phyloP scores from a whole-genome alignment of 2,329 filamentous ascomycete species.

The Colletotrichum euphorbiae region DNA sequence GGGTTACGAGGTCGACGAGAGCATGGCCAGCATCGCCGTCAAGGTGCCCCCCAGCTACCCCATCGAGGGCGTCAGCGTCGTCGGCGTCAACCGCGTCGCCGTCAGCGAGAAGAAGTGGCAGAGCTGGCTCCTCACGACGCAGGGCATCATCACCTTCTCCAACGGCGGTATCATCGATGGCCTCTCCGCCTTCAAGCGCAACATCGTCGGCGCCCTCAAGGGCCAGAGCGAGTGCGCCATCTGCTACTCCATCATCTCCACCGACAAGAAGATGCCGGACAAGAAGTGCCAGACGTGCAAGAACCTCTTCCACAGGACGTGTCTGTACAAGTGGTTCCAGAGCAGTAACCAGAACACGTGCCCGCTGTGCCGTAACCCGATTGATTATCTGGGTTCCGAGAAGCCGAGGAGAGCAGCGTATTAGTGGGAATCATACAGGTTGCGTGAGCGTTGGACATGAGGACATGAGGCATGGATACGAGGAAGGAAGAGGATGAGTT shows the following conservation, averaged over 20 bases:
- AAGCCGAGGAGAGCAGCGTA: constrained; percentile 42
- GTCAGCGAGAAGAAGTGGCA: constrained; percentile 94
- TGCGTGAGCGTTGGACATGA: neutral
- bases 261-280: constrained; percentile 89
- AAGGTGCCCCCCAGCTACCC: constrained; percentile 85
- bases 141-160: constrained; percentile 93
- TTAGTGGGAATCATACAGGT: neutral
- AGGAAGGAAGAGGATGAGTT: no score
- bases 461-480: no score
- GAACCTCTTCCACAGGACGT: constrained; percentile 90
- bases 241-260: constrained; percentile 93
- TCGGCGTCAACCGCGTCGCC: constrained; percentile 83
- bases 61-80: constrained; percentile 80
- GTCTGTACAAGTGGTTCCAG: constrained; percentile 97
- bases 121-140: constrained; percentile 87
- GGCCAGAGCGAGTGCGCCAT: constrained; percentile 96
- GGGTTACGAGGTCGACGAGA: constrained; percentile 89
- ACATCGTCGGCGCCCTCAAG: constrained; percentile 88
- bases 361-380: constrained; percentile 91
- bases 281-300: constrained; percentile 94
- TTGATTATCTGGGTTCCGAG: constrained; percentile 67
- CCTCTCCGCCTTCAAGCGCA: constrained; percentile 84
- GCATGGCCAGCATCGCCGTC: constrained; percentile 84
- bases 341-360: constrained; percentile 92
- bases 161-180: constrained; percentile 92